Percentiles rank a stretch among this genome's conserved stretches.
phyloP scores from a whole-genome alignment of 2,329 filamentous ascomycete genomes.

The Aspergillus aculeatinus region DNA sequence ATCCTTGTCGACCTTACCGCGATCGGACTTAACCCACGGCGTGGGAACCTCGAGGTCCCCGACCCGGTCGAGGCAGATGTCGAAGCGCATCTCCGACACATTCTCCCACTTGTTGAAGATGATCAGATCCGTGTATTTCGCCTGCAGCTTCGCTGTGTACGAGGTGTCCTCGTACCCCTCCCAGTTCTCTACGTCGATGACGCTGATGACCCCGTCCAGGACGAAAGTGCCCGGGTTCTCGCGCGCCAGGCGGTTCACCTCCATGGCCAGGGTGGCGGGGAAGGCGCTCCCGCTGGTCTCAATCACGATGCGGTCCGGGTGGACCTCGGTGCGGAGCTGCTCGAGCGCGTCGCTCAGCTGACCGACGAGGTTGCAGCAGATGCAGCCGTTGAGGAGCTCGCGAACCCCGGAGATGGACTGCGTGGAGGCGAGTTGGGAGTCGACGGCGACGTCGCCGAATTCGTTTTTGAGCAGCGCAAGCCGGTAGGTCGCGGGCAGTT shows the following conservation, averaged over 20 bases:
- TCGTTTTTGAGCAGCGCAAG: constrained; percentile 97
- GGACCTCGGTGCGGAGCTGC: constrained; percentile 62
- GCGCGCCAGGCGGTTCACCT: constrained; percentile 76
- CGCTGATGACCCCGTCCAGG: constrained; percentile 83
- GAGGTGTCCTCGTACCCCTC: constrained; percentile 86
- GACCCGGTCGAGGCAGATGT: constrained; percentile 74
- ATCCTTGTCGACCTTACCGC: constrained; percentile 73
- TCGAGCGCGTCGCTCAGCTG: constrained; percentile 78
- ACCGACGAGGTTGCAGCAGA: constrained; percentile 97
- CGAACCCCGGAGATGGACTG: constrained; percentile 83
- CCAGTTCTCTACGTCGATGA: constrained; percentile 96
- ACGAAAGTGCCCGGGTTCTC: constrained; percentile 62
- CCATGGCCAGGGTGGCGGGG: constrained; percentile 85
- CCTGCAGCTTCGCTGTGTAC: constrained; percentile 85
- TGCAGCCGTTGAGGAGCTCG: constrained; percentile 94
- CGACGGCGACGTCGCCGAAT: constrained; percentile 90
- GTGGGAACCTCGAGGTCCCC: constrained; percentile 78
- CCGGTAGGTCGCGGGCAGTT: constrained; percentile 82
- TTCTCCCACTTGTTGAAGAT: constrained; percentile 92
- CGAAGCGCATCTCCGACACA: constrained; percentile 70
- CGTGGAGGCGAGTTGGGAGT: constrained; percentile 83
- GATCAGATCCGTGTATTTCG: constrained; percentile 83
- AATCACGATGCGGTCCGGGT: constrained; percentile 83
- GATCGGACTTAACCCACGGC: constrained; percentile 81
- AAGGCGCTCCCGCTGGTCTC: constrained; percentile 89